Evolutionary conservation across 305 asterid species (phyloP), one percentile per base, ranked within the genome.

Genomic region (Fraxinus velutina): DNA sequence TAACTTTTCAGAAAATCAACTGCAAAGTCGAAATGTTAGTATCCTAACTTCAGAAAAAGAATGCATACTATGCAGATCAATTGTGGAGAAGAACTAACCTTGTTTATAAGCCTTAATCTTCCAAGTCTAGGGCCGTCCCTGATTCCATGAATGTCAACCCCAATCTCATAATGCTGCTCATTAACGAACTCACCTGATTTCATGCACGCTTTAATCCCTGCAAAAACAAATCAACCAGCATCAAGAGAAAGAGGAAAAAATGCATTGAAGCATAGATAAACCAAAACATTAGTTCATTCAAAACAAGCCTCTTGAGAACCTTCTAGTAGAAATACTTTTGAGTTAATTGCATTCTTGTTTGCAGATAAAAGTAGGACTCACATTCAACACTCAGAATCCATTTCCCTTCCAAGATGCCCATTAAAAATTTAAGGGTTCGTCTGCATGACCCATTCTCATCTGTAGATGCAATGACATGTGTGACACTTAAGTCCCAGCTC

Each of bases 381-480:
- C 99, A 96, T 13, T 90, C 86, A 7, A 90, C 88, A 80, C 87
- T 90, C 85, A 96, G 71, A 81, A 94, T 90, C 99, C 98, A 96
- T 90, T 94, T 93, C 79, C 99, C 99, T 87, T 89, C 96, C 90
- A 96, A 80, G 84, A 96, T 87, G 30, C 97, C 98, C 99, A 90
- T 96, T 89, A 96, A 85, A 86, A 88, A 90, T 78, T 96, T 96
- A 82, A 94, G 92, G 77, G 99, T 96, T 83, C 99, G 88, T 90
- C 89, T 90, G 87, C 99, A 92, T 19, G 97, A 94, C 52, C 98
- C 94, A 83, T 90, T 92, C 85, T 91, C 92, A 86, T 93, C 90
- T 71, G 89, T 87, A 82, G 98, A 92, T 82, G 98, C 93, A 84
- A 96, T 86, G 79, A 96, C 90, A 86, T 96, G 98, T 85, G 98